Percentiles rank a stretch among this genome's conserved stretches.
These are phyloP conservation scores for Pythium aphanidermatum DNA, from an alignment of 352 stramenopile genomes.

Conservation along the genomic window DNA sequence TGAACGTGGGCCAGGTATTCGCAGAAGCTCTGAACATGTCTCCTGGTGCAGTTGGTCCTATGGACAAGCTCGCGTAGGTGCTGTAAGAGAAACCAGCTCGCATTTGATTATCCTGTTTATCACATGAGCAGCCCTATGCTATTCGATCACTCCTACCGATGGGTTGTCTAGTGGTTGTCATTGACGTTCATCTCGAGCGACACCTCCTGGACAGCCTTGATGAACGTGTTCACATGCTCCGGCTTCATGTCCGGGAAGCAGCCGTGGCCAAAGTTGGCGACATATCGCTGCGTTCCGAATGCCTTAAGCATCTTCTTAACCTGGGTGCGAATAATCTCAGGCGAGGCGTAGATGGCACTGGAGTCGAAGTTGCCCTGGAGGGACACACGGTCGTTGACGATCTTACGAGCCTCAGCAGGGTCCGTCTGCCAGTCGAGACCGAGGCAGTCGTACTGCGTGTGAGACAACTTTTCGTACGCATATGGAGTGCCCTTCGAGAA, in stretches of 20 bases:
- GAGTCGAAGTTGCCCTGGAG: conserved; percentile 94
- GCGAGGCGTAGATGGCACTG: conserved; percentile 79
- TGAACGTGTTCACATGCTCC: conserved; percentile 92
- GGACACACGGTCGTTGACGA: conserved; percentile 61
- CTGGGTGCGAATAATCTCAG: conserved; percentile 78
- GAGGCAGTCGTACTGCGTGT: conserved; percentile 94
- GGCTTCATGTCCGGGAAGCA: conserved; percentile 95
- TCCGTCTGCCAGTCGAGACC: conserved; percentile 93
- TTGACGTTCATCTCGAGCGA: conserved; percentile 83
- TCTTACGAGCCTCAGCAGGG: conserved; percentile 75
- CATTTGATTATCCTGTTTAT: conserved; percentile 19
- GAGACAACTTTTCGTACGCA: conserved; percentile 58
- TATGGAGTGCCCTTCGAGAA: conserved; percentile 86
- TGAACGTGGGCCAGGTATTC: conserved; percentile 36
- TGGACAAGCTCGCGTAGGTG: conserved; percentile 18
- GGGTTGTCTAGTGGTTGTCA: conserved; percentile 19
- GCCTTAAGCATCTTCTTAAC: conserved; percentile 92
- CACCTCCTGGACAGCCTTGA: conserved; percentile 94
- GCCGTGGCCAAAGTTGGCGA: conserved; percentile 97
- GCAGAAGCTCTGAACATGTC: conserved; percentile 65
- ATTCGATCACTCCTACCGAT: not conserved
- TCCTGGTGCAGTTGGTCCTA: conserved; percentile 13
- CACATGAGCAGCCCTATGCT: conserved; percentile 13
- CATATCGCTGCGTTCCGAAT: conserved; percentile 93
- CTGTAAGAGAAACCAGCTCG: not conserved